Percentiles rank a stretch among this genome's conserved stretches.
These are phyloP conservation scores for Lentinus brumalis DNA, from an alignment of 768 basidiomycete species.

Conservation along the genomic window DNA sequence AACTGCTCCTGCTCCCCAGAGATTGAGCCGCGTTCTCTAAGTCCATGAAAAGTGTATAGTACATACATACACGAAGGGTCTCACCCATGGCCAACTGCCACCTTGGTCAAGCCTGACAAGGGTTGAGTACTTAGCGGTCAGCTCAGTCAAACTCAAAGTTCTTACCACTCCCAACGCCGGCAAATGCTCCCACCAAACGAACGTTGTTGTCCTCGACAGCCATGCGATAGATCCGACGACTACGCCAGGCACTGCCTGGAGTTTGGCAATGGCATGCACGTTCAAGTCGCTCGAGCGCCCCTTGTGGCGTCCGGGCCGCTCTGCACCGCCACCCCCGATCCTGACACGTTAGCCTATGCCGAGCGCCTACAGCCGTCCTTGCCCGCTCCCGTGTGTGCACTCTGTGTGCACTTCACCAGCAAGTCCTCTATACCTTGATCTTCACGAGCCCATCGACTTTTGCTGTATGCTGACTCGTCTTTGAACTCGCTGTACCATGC, in stretches of 20 bases:
- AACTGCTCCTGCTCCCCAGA: not conserved
- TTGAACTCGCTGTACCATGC: not conserved
- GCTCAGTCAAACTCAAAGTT: not conserved
- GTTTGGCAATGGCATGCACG: not conserved
- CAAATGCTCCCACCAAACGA: conserved; percentile 56
- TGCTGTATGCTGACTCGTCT: not conserved
- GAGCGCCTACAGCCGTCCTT: not conserved
- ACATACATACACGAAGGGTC: not conserved
- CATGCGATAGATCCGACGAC: not conserved
- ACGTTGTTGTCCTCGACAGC: conserved; percentile 36
- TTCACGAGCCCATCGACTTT: not conserved
- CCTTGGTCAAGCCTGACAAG: conserved; percentile 17
- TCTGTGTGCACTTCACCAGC: not conserved
- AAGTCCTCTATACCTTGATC: not conserved
- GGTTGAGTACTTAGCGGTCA: not conserved
- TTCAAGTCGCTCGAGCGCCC: not conserved
- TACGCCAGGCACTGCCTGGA: too few species aligned
- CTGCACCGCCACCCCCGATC: not conserved
- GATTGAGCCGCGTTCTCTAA: not conserved
- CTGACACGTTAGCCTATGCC: not conserved
- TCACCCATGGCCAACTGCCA: conserved; percentile 60
- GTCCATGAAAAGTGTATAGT: not conserved
- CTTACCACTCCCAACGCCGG: conserved; percentile 65
- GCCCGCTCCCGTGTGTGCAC: not conserved
- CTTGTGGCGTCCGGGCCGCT: not conserved